Conservation (phyloP, 768 basidiomycete genomes). For the Hericium coralloides region DNA sequence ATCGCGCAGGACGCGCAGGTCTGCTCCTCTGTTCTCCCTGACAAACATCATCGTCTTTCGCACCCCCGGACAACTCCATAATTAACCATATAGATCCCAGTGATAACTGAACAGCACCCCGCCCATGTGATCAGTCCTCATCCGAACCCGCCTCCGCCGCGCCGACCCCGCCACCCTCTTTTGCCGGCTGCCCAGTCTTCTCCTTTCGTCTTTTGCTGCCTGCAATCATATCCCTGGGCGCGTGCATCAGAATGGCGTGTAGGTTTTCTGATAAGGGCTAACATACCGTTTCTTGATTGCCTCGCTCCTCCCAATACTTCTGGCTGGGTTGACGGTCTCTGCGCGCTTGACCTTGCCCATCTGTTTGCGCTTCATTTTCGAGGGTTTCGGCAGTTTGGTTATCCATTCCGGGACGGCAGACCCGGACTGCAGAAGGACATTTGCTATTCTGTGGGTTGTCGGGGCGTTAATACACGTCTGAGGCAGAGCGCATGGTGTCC, state of each 20-base stretch:
- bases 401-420: slow-evolving; percentile 93
- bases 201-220: slow-evolving; percentile 49
- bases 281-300: slow-evolving; percentile 65
- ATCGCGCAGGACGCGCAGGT: too few relatives aligned
- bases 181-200: slow-evolving; percentile 38
- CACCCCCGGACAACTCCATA: too few relatives aligned
- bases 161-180: not conserved
- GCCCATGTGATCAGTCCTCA: too few relatives aligned
- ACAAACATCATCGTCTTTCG: too few relatives aligned
- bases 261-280: not conserved
- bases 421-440: slow-evolving; percentile 90
- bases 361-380: slow-evolving; percentile 74
- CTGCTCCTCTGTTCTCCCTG: too few relatives aligned
- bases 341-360: slow-evolving; percentile 83
- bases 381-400: slow-evolving; percentile 85
- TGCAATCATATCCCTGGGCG: slow-evolving; percentile 14
- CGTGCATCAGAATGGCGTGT: slow-evolving; percentile 3
- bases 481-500: slow-evolving; percentile 16
- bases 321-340: slow-evolving; percentile 62
- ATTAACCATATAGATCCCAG: too few relatives aligned
- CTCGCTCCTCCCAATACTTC: slow-evolving; percentile 58
- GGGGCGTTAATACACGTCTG: not conserved
- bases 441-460: slow-evolving; percentile 62
- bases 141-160: too few relatives aligned
- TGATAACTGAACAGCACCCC: too few relatives aligned